A percentile compares a stretch with the other conserved stretches of the same genome.
phyloP scores from a whole-genome alignment of 345 rosid genomes.

The Laguncularia racemosa region DNA sequence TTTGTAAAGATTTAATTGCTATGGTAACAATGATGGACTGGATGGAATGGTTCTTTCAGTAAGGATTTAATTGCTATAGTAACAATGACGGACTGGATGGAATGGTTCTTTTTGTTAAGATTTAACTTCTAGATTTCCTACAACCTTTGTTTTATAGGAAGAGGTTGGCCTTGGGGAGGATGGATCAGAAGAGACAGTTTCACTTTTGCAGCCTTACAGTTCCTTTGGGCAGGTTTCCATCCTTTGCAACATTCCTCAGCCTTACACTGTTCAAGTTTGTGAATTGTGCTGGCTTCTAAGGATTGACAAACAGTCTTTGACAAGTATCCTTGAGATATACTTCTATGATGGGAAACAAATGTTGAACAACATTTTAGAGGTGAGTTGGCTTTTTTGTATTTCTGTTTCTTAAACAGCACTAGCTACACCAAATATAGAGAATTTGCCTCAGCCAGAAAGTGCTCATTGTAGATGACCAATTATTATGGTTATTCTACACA shows the following conservation, averaged over 20 bases:
- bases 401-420: neutral
- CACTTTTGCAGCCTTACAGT: slow-evolving; percentile 47
- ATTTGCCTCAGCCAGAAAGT: too few species aligned
- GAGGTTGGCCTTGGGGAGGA: slow-evolving; percentile 57
- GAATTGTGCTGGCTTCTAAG: slow-evolving; percentile 76
- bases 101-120: too few species aligned
- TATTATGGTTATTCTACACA: neutral
- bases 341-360: slow-evolving; percentile 81
- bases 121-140: too few species aligned
- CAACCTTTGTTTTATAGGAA: slow-evolving; percentile 35
- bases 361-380: slow-evolving; percentile 80
- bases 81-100: too few species aligned
- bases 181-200: slow-evolving; percentile 68
- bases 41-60: too few species aligned
- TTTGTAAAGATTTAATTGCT: too few species aligned
- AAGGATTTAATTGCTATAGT: too few species aligned
- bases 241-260: slow-evolving; percentile 93
- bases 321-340: slow-evolving; percentile 81
- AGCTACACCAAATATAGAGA: too few species aligned
- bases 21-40: too few species aligned
- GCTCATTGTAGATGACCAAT: too few species aligned
- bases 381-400: slow-evolving; percentile 13
- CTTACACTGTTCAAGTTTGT: slow-evolving; percentile 70
- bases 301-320: slow-evolving; percentile 79
- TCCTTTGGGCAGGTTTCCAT: slow-evolving; percentile 88